Conservation (phyloP, 495 filamentous ascomycete species). For the Letharia lupina region DNA sequence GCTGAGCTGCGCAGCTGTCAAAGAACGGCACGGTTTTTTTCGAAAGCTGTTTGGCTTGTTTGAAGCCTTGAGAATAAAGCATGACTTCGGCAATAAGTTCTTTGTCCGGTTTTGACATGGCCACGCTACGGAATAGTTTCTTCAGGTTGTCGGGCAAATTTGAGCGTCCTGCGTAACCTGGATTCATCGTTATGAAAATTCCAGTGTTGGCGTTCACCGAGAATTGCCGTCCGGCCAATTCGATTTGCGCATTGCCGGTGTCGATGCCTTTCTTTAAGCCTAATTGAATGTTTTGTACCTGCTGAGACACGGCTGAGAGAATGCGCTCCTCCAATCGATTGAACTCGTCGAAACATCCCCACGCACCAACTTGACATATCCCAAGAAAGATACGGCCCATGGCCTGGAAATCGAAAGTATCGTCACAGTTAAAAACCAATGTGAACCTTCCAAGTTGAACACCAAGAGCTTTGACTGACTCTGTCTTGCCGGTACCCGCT, state of each 20-base stretch:
- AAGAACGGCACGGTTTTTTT: constrained; percentile 97
- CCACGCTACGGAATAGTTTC: constrained; percentile 97
- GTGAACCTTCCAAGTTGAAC: constrained; percentile 95
- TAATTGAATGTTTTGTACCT: constrained; percentile 97
- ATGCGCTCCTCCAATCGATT: constrained; percentile 97
- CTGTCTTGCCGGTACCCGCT: constrained; percentile 98
- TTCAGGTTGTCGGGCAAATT: constrained; percentile 98
- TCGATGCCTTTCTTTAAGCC: constrained; percentile 74
- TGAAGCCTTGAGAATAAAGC: constrained; percentile 99
- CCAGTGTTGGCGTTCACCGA: constrained; percentile 84
- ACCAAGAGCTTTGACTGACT: constrained; percentile 96
- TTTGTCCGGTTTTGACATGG: constrained; percentile 99
- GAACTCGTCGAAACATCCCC: constrained; percentile 99
- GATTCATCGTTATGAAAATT: constrained; percentile 99
- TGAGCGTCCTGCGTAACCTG: constrained; percentile 94
- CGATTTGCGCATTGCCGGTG: constrained; percentile 77
- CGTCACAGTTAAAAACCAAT: constrained; percentile 96
- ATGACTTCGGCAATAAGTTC: constrained; percentile 99
- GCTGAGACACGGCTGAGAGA: constrained; percentile 93
- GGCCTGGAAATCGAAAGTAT: constrained; percentile 98
- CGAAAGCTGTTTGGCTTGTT: constrained; percentile 83
- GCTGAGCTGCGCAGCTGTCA: constrained; percentile 66
- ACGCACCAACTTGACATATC: constrained; percentile 97
- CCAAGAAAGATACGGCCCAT: constrained; percentile 99
- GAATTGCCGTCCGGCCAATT: constrained; percentile 83